These are phyloP conservation scores for Candida suzukii DNA, from an alignment of 805 yeast genomes.

Conservation along the genomic window DNA sequence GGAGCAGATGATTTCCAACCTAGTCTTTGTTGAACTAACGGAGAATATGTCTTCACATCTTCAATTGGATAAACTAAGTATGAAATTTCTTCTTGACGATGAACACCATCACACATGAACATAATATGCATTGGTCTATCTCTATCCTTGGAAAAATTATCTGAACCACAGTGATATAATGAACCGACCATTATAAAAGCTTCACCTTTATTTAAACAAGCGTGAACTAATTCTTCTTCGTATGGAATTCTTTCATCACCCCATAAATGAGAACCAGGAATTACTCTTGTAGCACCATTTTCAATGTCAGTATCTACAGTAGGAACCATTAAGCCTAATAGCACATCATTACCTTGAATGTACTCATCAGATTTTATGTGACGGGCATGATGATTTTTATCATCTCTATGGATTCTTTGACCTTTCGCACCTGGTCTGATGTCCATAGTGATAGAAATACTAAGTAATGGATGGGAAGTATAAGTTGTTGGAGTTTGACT, in stretches of 20 bases:
- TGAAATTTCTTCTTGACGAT: slow-evolving; percentile 21
- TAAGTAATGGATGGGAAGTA: slow-evolving; percentile 3
- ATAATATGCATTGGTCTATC: slow-evolving; percentile 14
- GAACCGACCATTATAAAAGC: slow-evolving; percentile 19
- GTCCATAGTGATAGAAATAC: slow-evolving; percentile 11
- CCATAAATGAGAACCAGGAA: slow-evolving; percentile 28
- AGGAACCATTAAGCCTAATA: slow-evolving; percentile 13
- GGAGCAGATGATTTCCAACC: slow-evolving; percentile 11
- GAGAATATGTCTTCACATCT: slow-evolving; percentile 8
- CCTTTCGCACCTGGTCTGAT: slow-evolving; percentile 16
- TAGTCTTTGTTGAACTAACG: slow-evolving; percentile 7
- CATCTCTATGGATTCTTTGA: slow-evolving; percentile 16
- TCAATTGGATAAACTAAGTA: slow-evolving; percentile 8
- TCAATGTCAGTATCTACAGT: slow-evolving; percentile 6
- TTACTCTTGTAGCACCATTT: slow-evolving; percentile 24
- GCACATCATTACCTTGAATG: slow-evolving; percentile 10
- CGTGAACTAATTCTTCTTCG: slow-evolving; percentile 15
- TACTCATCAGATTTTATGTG: slow-evolving; percentile 8
- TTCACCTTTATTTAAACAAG: slow-evolving; percentile 21
- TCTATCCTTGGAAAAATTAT: slow-evolving; percentile 14
- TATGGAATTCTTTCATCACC: slow-evolving; percentile 18
- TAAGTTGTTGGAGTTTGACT: slow-evolving; percentile 8
- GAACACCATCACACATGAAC: slow-evolving; percentile 18
- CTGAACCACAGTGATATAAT: slow-evolving; percentile 21
- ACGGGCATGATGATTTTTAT: slow-evolving; percentile 14